These are phyloP conservation scores for Scheffersomyces stambukii DNA, from an alignment of 1,139 yeast species.

Conservation along the genomic window DNA sequence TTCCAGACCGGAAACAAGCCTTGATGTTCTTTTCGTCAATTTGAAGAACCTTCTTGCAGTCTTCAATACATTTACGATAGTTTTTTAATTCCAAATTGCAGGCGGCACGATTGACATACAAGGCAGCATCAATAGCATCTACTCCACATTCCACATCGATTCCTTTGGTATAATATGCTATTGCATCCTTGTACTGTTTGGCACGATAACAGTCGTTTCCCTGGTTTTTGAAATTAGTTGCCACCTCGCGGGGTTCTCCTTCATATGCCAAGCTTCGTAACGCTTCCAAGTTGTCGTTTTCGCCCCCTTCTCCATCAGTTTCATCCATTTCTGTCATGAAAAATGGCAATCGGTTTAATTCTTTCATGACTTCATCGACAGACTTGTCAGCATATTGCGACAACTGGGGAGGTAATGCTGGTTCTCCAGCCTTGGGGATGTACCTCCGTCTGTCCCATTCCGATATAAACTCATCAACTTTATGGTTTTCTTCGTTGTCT, in stretches of 20 bases:
- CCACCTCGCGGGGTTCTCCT: slow-evolving; percentile 92
- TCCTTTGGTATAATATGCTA: slow-evolving; percentile 77
- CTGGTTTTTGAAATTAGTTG: slow-evolving; percentile 83
- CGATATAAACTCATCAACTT: slow-evolving; percentile 17
- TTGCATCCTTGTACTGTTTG: slow-evolving; percentile 71
- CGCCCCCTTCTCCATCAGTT: slow-evolving; percentile 74
- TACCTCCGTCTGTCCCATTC: slow-evolving; percentile 58
- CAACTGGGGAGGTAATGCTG: slow-evolving; percentile 79
- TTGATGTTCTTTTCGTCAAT: slow-evolving; percentile 70
- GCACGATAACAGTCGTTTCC: slow-evolving; percentile 83
- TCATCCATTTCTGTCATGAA: slow-evolving; percentile 89
- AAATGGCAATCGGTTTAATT: slow-evolving; percentile 81
- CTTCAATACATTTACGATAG: slow-evolving; percentile 81
- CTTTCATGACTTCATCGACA: slow-evolving; percentile 73
- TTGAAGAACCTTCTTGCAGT: slow-evolving; percentile 69
- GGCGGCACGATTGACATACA: slow-evolving; percentile 83
- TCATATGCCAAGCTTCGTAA: slow-evolving; percentile 88
- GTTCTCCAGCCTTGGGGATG: slow-evolving; percentile 74
- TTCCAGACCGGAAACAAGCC: slow-evolving; percentile 82
- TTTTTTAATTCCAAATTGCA: slow-evolving; percentile 83
- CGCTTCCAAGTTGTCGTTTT: slow-evolving; percentile 76
- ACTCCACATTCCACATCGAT: slow-evolving; percentile 64
- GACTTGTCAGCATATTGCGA: slow-evolving; percentile 61
- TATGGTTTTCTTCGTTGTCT: no score
- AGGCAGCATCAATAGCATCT: slow-evolving; percentile 50